These are phyloP conservation scores for Stenocarpella maydis DNA, from an alignment of 2,329 filamentous ascomycete genomes.

Conservation along the genomic window DNA sequence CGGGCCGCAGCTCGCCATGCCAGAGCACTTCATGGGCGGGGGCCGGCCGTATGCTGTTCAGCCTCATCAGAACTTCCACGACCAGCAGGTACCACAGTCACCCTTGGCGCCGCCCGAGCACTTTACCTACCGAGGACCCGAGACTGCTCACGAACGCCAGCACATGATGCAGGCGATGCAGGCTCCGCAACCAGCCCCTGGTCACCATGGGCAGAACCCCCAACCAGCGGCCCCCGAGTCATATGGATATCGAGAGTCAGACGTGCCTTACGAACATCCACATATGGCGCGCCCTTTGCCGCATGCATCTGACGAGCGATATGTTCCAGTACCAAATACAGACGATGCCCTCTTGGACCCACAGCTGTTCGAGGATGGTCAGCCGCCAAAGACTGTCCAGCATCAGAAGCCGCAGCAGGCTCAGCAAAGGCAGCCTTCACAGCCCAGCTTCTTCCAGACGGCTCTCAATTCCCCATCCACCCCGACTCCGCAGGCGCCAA, in stretches of 20 bases:
- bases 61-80: conserved; percentile 27
- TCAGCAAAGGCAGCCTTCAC: conserved; percentile 29
- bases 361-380: conserved; percentile 31
- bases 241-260: conserved; percentile 29
- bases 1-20: conserved; percentile 27
- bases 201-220: conserved; percentile 14
- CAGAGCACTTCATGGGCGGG: conserved; percentile 28
- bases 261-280: conserved; percentile 21
- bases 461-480: conserved; percentile 34
- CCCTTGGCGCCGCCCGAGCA: conserved; percentile 33
- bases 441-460: conserved; percentile 35
- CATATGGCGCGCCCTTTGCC: conserved; percentile 25
- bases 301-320: conserved; percentile 30
- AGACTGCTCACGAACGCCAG: conserved; percentile 30
- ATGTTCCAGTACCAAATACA: conserved; percentile 33
- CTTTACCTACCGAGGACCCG: conserved; percentile 29
- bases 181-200: conserved; percentile 23
- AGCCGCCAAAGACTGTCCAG: conserved; percentile 24
- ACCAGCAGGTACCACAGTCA: conserved; percentile 26
- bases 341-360: conserved; percentile 34
- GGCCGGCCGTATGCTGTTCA: conserved; percentile 17
- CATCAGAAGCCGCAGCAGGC: conserved; percentile 27
- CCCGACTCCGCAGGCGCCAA: conserved; percentile 9
- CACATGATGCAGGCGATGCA: conserved; percentile 32
- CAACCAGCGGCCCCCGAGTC: not conserved